A percentile compares a stretch with the other conserved stretches of the same genome.
Evolutionary conservation across 768 basidiomycete species (phyloP).

Genomic region (Lactifluus subvellereus): DNA sequence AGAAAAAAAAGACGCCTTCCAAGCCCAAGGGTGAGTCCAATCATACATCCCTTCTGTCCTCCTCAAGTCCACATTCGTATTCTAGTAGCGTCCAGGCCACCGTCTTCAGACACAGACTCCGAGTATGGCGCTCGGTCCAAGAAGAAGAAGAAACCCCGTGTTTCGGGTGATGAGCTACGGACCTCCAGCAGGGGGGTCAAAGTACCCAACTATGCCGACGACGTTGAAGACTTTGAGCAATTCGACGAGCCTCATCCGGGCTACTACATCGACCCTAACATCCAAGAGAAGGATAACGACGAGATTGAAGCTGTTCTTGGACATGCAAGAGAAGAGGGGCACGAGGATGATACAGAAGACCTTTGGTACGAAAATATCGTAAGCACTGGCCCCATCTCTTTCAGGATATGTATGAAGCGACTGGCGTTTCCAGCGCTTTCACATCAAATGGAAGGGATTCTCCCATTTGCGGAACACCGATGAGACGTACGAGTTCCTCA

Average conservation of each 20-base stretch:
- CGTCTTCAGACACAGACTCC: constrained; percentile 75
- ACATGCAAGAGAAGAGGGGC: constrained; percentile 81
- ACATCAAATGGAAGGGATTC: constrained; percentile 99
- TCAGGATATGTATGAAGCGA: constrained; percentile 22
- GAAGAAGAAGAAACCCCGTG: constrained; percentile 68
- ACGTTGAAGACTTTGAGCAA: constrained; percentile 61
- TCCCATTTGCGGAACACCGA: constrained; percentile 99
- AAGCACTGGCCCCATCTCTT: constrained; percentile 21
- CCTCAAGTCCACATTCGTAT: constrained; percentile 24
- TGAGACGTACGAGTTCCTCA: constrained; percentile 93
- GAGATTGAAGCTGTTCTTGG: constrained; percentile 90
- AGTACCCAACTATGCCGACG: constrained; percentile 80
- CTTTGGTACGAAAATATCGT: constrained; percentile 87
- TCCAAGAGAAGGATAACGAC: constrained; percentile 56
- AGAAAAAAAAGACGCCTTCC: constrained; percentile 60
- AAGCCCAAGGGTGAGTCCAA: constrained; percentile 53
- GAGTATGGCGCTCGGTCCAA: constrained; percentile 83
- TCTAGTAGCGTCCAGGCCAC: constrained; percentile 42
- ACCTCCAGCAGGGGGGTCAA: constrained; percentile 70
- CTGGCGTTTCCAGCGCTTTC: constrained; percentile 65
- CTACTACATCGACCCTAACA: constrained; percentile 49
- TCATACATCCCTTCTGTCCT: constrained; percentile 15
- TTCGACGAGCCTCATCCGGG: constrained; percentile 63
- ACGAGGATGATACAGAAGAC: constrained; percentile 70
- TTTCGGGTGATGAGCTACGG: constrained; percentile 65